phyloP scores from a whole-genome alignment of 129 eudicot species.

The Erigeron canadensis region DNA sequence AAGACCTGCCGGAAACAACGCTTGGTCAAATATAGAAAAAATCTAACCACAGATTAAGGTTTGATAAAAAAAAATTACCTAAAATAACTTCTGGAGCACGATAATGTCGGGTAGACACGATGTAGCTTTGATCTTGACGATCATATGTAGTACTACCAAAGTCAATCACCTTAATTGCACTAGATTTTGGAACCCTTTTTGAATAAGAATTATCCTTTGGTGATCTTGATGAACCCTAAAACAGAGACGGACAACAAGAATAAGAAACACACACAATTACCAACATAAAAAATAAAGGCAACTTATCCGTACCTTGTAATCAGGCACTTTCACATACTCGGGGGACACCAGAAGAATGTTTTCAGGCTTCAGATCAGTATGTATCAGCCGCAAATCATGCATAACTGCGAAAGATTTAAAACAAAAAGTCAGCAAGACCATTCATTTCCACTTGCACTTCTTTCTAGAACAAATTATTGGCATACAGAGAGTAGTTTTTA shows the following conservation, averaged over 20 bases:
- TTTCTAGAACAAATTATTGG: background rate
- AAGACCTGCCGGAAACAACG: slow-evolving; percentile 42
- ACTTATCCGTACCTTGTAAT: slow-evolving; percentile 60
- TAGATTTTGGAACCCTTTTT: slow-evolving; percentile 77
- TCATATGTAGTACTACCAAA: slow-evolving; percentile 90
- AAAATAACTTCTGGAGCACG: slow-evolving; percentile 97
- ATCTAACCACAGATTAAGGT: background rate
- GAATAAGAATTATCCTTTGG: slow-evolving; percentile 63
- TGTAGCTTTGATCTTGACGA: slow-evolving; percentile 64
- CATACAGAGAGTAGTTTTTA: background rate
- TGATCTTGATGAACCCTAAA: slow-evolving; percentile 67
- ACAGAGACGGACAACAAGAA: background rate
- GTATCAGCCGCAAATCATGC: slow-evolving; percentile 86
- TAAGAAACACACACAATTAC: background rate
- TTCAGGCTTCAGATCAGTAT: slow-evolving; percentile 97
- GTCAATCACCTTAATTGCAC: slow-evolving; percentile 95
- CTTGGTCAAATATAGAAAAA: background rate
- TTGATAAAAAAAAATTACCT: slow-evolving; percentile 37
- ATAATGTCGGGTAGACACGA: slow-evolving; percentile 88
- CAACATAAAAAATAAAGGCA: background rate
- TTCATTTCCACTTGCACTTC: background rate
- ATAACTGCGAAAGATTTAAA: slow-evolving; percentile 46
- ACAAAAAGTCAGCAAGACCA: no score
- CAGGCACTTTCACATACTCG: slow-evolving; percentile 76
- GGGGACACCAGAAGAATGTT: slow-evolving; percentile 78